phyloP scores from a whole-genome alignment of 495 filamentous ascomycete genomes.

The Penicillium fimorum region DNA sequence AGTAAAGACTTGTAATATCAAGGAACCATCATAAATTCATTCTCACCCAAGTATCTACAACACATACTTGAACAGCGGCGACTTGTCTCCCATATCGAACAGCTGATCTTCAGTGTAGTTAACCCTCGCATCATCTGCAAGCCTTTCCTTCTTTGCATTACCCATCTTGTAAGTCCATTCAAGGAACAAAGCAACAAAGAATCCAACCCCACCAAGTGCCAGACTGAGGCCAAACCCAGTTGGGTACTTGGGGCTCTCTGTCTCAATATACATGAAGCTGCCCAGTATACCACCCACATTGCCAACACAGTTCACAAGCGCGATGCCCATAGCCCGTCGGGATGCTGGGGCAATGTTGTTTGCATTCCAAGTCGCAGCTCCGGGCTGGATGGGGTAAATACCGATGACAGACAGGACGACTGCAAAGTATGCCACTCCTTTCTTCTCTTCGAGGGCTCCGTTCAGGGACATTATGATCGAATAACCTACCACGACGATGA shows the following conservation, averaged over 20 bases:
- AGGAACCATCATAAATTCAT: neutral
- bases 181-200: constrained; percentile 3
- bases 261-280: constrained; percentile 11
- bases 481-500: constrained; percentile 1
- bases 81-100: constrained; percentile 53
- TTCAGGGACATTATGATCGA: constrained; percentile 2
- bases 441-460: neutral
- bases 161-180: neutral
- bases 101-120: constrained; percentile 50
- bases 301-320: constrained; percentile 9
- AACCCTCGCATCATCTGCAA: constrained; percentile 34
- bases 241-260: constrained; percentile 1
- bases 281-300: constrained; percentile 15
- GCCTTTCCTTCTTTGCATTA: constrained; percentile 5
- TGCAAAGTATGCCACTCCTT: constrained; percentile 3
- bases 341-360: constrained; percentile 12
- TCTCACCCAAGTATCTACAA: neutral
- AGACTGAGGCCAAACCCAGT: constrained; percentile 6
- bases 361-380: constrained; percentile 2
- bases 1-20: neutral
- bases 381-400: constrained; percentile 9
- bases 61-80: constrained; percentile 53
- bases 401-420: constrained; percentile 1
- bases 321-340: constrained; percentile 9
- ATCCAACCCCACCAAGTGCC: constrained; percentile 3